A percentile compares a stretch with the other conserved stretches of the same genome.
phyloP scores from a whole-genome alignment of 257 asterid genomes.

The Echites panduratus region DNA sequence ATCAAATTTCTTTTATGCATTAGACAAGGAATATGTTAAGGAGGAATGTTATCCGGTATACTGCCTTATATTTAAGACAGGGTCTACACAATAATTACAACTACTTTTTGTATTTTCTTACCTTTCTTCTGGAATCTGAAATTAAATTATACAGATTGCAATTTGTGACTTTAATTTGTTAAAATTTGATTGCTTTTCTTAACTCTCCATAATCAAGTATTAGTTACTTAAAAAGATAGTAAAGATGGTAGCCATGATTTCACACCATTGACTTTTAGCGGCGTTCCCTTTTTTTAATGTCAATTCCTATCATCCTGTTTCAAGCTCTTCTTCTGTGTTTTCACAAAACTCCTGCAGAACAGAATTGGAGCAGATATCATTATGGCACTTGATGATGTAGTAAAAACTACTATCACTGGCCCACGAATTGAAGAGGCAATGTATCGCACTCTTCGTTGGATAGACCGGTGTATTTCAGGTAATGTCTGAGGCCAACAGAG shows the following conservation, averaged over 20 bases:
- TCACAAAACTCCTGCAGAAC: slow-evolving; percentile 53
- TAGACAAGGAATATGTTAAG: not conserved
- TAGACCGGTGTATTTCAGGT: slow-evolving; percentile 97
- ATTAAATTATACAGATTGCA: not conserved
- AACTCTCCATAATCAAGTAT: not conserved
- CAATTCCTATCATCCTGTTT: slow-evolving; percentile 1
- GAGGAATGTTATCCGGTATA: not conserved
- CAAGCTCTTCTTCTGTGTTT: slow-evolving; percentile 14
- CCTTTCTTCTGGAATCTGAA: not conserved
- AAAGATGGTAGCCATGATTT: not conserved
- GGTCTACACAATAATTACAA: not conserved
- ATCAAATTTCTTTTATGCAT: not conserved
- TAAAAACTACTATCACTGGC: slow-evolving; percentile 91
- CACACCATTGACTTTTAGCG: not conserved
- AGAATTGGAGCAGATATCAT: slow-evolving; percentile 98
- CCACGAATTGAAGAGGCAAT: slow-evolving; percentile 96
- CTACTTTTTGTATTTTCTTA: not conserved
- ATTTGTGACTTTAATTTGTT: not conserved
- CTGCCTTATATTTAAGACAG: not conserved
- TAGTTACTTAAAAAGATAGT: not conserved
- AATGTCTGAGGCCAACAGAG: slow-evolving; percentile 6
- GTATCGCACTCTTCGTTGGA: slow-evolving; percentile 99
- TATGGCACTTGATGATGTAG: slow-evolving; percentile 99
- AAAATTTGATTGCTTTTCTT: not conserved
- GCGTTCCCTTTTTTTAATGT: not conserved